phyloP scores from a whole-genome alignment of 345 rosid genomes.

The Populus pruinosa region DNA sequence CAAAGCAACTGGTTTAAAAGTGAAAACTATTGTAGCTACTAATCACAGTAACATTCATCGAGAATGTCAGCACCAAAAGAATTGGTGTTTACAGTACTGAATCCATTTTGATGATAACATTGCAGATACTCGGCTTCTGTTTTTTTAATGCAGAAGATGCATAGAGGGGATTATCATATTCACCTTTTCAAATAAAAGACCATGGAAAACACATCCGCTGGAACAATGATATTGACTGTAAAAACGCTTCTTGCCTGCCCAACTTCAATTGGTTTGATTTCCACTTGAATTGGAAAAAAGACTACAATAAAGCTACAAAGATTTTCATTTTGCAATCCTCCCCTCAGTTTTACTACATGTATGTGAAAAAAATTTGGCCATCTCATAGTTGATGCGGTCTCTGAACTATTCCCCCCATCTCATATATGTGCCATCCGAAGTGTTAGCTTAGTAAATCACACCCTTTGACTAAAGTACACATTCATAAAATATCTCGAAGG shows the following conservation, averaged over 20 bases:
- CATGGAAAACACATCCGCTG: constrained; percentile 13
- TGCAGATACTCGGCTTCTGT: neutral
- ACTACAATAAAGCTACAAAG: constrained; percentile 17
- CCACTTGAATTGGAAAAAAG: constrained; percentile 15
- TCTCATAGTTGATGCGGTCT: constrained; percentile 11
- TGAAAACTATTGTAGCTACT: neutral
- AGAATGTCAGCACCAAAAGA: neutral
- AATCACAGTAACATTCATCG: neutral
- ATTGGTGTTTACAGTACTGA: neutral
- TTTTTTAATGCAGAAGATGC: neutral
- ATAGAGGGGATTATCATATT: neutral
- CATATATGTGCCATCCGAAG: constrained; percentile 5
- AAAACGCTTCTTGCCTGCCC: constrained; percentile 14
- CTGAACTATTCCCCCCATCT: constrained; percentile 13
- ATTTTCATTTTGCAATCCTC: constrained; percentile 11
- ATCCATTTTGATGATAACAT: neutral
- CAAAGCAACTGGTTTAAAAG: neutral
- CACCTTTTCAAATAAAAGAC: constrained; percentile 16
- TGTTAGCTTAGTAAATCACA: constrained; percentile 38
- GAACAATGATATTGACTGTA: constrained; percentile 19
- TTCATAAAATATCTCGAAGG: constrained; percentile 97
- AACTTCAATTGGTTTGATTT: constrained; percentile 17
- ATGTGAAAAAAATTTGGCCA: constrained; percentile 14
- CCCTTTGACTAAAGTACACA: constrained; percentile 74
- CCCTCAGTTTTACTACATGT: constrained; percentile 15